Base-by-base conservation (phyloP, 129 eudicot species). In the Flaveria linearis region DNA sequence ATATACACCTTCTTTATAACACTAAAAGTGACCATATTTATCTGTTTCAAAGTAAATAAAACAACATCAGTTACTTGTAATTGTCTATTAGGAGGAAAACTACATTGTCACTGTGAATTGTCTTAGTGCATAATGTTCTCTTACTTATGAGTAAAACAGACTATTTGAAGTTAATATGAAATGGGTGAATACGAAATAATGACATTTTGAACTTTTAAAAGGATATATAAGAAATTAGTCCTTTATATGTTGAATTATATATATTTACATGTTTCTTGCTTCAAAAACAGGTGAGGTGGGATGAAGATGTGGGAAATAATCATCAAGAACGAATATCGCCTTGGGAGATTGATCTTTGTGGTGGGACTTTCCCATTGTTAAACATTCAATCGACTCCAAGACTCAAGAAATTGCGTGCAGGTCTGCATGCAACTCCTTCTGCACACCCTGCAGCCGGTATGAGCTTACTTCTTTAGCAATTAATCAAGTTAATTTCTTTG, bases 281-380 rank as follows among this genome's bases (percentile, higher is more conserved):
- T 79, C 68, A 47, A 26, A 72, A 84, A 73, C 83, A 93, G 98
- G 98, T 93, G 52, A 91, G 91, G 79, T 93, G 98, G 98, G 98
- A 93, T 71, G 98, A 93, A 61, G 93, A 93, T 77, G 74, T 82
- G 39, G 72, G 76, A 36, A 84, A 79, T 52, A 85, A 85, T 79
- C 89, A 75, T 83, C 98, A 87, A 76, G 97, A 88, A 84, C 88
- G 91, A 69, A 89, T 90, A 79, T 93, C 96, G 76, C 97, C 97
- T 17, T 93, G 98, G 98, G 98, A 93, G 75, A 83, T 93, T 46
- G 98, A 93, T 79, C 87, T 84, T 61, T 88, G 95, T 42, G 91
- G 80, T 67, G 84, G 79, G 17, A 53, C 86, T 56, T 87, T 88
- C 65, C 88, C 97, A 49, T 76, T 86, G 61, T 80, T 88, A 82